These are phyloP conservation scores for Mrakia blollopis DNA, from an alignment of 768 basidiomycete species.

Conservation along the genomic window DNA sequence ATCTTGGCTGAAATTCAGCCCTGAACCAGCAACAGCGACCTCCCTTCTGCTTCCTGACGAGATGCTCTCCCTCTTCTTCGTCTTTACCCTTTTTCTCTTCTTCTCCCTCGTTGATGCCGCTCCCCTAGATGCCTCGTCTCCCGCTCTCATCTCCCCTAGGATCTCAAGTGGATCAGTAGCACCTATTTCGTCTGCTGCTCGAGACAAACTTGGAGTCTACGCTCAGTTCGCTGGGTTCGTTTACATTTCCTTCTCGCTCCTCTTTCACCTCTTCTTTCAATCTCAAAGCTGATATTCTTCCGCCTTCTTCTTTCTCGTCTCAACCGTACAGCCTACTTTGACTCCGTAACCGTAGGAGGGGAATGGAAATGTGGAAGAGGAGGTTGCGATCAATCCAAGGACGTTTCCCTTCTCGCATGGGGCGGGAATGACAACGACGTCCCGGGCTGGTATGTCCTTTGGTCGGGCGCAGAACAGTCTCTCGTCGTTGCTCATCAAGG, in stretches of 20 bases:
- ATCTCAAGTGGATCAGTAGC: neutral
- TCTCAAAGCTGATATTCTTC: neutral
- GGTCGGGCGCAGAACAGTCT: neutral
- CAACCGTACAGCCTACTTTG: neutral
- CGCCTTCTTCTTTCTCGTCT: neutral
- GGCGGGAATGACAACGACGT: slow-evolving; percentile 10
- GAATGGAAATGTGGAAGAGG: neutral
- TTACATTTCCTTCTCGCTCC: neutral
- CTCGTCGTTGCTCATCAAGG: slow-evolving; percentile 14
- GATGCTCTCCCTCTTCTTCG: neutral
- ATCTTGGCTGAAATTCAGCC: too few species aligned
- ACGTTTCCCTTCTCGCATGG: neutral
- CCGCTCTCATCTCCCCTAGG: neutral
- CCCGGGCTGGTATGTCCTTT: neutral
- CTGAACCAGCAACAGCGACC: neutral
- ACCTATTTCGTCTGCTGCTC: neutral
- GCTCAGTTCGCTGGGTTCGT: neutral
- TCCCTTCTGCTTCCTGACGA: neutral
- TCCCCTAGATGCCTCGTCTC: neutral
- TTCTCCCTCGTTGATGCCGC: neutral
- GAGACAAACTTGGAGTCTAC: neutral
- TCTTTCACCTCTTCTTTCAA: neutral
- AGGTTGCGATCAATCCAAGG: neutral
- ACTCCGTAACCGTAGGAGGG: neutral
- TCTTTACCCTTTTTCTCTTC: neutral